Evolutionary conservation across 768 basidiomycete genomes (phyloP), one percentile per base, ranked within the genome.

Genomic region (Pleurotus pulmonarius): DNA sequence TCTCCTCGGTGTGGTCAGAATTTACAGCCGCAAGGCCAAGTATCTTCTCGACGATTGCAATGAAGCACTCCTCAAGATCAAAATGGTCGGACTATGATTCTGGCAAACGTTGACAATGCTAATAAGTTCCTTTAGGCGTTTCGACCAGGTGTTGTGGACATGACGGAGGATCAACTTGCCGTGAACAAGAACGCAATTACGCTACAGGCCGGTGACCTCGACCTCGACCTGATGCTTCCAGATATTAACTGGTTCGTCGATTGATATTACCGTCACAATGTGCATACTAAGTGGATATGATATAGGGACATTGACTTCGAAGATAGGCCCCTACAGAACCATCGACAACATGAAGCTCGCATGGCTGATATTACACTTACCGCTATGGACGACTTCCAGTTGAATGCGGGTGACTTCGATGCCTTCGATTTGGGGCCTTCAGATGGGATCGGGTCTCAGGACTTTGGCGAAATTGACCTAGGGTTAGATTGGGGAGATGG

Each of bases 1-100:
- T 46, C 83, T 99, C 55, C 83, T 99, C 43, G 97, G 97, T 63
- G 96, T 99, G 46, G 94, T 96, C 54, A 83, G 97, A 56, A 98
- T 99, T 66, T 99, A 99, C 72, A 94, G 93, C 65, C 81, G 96
- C 44, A 99, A 99, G 70, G 94, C 95, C 15, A 97, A 98, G 67
- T 99, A 99, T 70, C 81, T 99, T 3, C 74, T 98, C 60, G 97
- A 99, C 65, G 97, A 99, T 67, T 98, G 96, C 67, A 97, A 97
- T 59, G 97, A 99, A 69, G 94, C 96, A 0, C 74, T 98, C 44
- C 75, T 95, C 39, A 94, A 94, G 70, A 95, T 98, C 47, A 96
- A 95, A 72, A 91, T 97, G 88, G 95, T 93, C 53, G 20, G 66
- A 59, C 9, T 46, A n/a, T 47, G 34, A 25, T 4, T 13, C 22